Evolutionary conservation across 2,329 filamentous ascomycete species (phyloP).

Genomic region (Keithomyces neogunnii): DNA sequence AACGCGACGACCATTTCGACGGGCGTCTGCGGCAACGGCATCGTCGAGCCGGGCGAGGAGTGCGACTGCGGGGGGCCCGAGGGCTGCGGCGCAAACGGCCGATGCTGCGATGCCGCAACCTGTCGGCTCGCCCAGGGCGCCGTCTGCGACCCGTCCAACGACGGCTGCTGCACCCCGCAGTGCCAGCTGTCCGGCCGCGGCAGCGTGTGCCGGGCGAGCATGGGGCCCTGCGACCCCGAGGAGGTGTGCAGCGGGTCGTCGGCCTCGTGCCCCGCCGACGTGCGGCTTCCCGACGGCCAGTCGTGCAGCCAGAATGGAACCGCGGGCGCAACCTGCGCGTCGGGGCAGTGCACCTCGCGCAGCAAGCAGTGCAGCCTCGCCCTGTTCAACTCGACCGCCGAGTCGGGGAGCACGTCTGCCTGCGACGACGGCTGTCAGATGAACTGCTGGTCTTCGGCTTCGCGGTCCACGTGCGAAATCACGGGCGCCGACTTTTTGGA

Average conservation of each 20-base stretch:
- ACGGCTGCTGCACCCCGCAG: slow-evolving; percentile 57
- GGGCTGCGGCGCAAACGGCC: slow-evolving; percentile 55
- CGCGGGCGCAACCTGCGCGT: slow-evolving; percentile 59
- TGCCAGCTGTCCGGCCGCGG: slow-evolving; percentile 57
- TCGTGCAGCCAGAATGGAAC: slow-evolving; percentile 52
- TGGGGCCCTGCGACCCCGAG: slow-evolving; percentile 66
- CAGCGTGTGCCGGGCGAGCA: slow-evolving; percentile 65
- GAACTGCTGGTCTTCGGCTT: slow-evolving; percentile 5
- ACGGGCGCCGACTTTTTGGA: slow-evolving; percentile 69
- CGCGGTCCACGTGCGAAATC: slow-evolving; percentile 6
- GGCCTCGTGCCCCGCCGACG: slow-evolving; percentile 61
- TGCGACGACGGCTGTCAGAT: slow-evolving; percentile 50
- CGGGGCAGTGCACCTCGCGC: slow-evolving; percentile 78
- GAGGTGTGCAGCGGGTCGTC: slow-evolving; percentile 65
- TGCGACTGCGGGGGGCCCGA: slow-evolving; percentile 74
- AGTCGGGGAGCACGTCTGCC: slow-evolving; percentile 65
- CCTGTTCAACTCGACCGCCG: slow-evolving; percentile 60
- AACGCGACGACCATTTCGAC: slow-evolving; percentile 67
- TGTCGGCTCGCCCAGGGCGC: slow-evolving; percentile 66
- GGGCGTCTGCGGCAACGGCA: slow-evolving; percentile 81
- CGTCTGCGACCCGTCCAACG: slow-evolving; percentile 64
- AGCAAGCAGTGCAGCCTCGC: slow-evolving; percentile 74
- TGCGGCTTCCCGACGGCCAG: slow-evolving; percentile 54
- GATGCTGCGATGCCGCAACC: slow-evolving; percentile 69
- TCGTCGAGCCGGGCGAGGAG: slow-evolving; percentile 78